Conservation (phyloP, 2,329 filamentous ascomycete genomes). For the Scedosporium boydii region DNA sequence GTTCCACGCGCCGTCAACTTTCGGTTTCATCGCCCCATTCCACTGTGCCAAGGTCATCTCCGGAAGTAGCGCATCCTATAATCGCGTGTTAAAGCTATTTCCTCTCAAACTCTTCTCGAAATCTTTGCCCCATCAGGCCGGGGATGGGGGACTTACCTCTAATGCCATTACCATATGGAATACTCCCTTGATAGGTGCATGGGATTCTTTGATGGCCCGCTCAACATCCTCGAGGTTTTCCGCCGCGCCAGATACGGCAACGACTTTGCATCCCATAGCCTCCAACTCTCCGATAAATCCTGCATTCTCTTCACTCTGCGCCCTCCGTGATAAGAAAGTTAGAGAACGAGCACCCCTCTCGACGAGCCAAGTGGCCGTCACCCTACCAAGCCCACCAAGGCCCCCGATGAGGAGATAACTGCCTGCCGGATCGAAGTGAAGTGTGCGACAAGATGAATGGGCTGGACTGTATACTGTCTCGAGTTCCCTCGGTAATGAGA, state of each 20-base stretch:
- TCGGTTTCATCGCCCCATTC: conserved; percentile 20
- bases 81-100: neutral
- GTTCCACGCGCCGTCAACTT: conserved; percentile 30
- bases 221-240: conserved; percentile 4
- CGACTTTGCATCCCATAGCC: conserved; percentile 15
- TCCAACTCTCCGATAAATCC: conserved; percentile 15
- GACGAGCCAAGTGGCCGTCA: conserved; percentile 19
- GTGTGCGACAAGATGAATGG: neutral
- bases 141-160: conserved; percentile 3
- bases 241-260: conserved; percentile 15
- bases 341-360: conserved; percentile 19
- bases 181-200: conserved; percentile 23
- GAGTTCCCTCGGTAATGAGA: conserved; percentile 14
- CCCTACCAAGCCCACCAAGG: conserved; percentile 21
- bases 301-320: conserved; percentile 9
- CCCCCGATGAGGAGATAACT: conserved; percentile 22
- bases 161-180: conserved; percentile 21
- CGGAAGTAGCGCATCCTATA: conserved; percentile 19
- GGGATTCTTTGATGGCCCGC: neutral
- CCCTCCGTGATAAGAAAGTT: conserved; percentile 18
- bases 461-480: neutral
- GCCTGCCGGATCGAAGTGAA: conserved; percentile 11
- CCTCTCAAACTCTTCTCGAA: neutral
- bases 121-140: neutral
- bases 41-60: conserved; percentile 26